Evolutionary conservation across 2,329 filamentous ascomycete species (phyloP).

Genomic region (Lachnellula hyalina): DNA sequence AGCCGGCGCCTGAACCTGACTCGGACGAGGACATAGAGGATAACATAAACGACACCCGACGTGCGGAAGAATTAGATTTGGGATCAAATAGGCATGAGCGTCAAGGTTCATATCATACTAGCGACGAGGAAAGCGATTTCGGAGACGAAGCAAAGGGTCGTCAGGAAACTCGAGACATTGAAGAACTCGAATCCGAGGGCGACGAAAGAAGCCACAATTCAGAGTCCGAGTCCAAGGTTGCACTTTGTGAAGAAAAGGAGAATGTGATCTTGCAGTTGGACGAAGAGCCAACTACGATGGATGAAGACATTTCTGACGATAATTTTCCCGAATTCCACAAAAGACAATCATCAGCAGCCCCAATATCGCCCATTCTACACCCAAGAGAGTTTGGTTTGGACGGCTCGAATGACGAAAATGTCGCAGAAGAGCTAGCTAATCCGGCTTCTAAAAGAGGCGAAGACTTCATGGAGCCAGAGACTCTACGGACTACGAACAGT

Average conservation of each 20-base stretch:
- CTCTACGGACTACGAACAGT: background rate
- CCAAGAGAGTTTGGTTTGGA: conserved; percentile 14
- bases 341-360: background rate
- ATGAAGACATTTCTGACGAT: background rate
- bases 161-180: background rate
- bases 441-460: background rate
- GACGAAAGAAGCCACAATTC: background rate
- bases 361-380: background rate
- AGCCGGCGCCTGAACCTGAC: conserved; percentile 1
- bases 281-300: background rate
- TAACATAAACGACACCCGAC: background rate
- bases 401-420: conserved; percentile 18
- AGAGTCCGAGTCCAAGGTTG: background rate
- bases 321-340: background rate
- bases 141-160: background rate
- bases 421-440: background rate
- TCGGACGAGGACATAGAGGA: conserved; percentile 4
- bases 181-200: background rate
- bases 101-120: background rate
- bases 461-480: background rate
- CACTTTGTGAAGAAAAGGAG: background rate
- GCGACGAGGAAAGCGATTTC: background rate
- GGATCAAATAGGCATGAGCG: background rate
- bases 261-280: background rate
- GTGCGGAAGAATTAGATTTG: background rate